Evolutionary conservation across 2,329 filamentous ascomycete genomes (phyloP).

Genomic region (Cytospora chrysosperma): DNA sequence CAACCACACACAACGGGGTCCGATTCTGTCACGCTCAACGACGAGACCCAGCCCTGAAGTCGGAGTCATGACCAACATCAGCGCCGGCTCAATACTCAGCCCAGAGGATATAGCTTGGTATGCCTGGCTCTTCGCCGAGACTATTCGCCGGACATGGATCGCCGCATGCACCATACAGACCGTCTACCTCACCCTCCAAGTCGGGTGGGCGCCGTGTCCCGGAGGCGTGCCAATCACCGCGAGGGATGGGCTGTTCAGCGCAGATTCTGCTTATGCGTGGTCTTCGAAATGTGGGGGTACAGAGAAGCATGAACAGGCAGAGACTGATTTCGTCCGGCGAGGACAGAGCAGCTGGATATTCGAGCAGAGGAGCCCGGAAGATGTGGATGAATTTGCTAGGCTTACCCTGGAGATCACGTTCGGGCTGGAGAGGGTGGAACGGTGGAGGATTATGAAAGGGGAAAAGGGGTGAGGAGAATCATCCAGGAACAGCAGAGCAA

Average conservation of each 20-base stretch:
- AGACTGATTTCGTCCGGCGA: constrained; percentile 16
- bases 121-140: constrained; percentile 30
- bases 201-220: constrained; percentile 22
- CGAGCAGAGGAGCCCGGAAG: constrained; percentile 18
- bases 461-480: background rate
- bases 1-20: background rate
- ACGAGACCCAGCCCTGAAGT: background rate
- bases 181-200: constrained; percentile 25
- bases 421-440: constrained; percentile 21
- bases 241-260: constrained; percentile 27
- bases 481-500: too few species aligned
- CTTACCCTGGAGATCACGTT: constrained; percentile 19
- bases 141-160: constrained; percentile 29
- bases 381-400: constrained; percentile 23
- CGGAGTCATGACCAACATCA: background rate
- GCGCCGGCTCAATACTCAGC: background rate
- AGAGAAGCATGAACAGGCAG: background rate
- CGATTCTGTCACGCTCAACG: too few species aligned
- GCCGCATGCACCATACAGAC: constrained; percentile 21
- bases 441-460: constrained; percentile 18
- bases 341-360: constrained; percentile 18
- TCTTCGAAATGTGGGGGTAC: constrained; percentile 8
- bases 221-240: constrained; percentile 30
- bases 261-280: constrained; percentile 29
- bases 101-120: constrained; percentile 26